These are phyloP conservation scores for Tephrocybe sp. DNA, from an alignment of 768 basidiomycete species.

Conservation along the genomic window DNA sequence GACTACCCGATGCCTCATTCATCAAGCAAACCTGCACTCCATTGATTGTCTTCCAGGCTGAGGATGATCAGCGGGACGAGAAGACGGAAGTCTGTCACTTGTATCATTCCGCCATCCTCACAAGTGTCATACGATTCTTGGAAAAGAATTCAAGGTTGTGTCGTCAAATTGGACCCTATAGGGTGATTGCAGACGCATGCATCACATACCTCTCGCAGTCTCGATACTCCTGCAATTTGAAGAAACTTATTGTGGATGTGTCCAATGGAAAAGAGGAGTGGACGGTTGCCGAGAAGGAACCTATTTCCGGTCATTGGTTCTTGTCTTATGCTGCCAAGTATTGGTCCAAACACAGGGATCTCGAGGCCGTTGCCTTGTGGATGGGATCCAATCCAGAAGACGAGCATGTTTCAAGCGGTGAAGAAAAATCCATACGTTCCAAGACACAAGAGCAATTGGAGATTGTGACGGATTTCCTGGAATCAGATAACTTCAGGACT, in stretches of 20 bases:
- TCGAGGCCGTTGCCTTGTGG: neutral
- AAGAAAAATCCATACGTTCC: neutral
- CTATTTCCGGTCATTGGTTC: slow-evolving; percentile 2
- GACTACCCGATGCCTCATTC: neutral
- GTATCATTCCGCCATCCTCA: neutral
- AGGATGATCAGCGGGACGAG: neutral
- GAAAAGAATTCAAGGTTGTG: neutral
- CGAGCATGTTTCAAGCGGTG: neutral
- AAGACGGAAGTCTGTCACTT: slow-evolving; percentile 2
- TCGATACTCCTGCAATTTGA: neutral
- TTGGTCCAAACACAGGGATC: neutral
- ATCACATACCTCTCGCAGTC: neutral
- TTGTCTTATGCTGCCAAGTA: slow-evolving; percentile 3
- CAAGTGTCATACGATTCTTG: neutral
- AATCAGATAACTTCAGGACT: neutral
- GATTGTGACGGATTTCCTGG: neutral
- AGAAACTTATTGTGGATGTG: neutral
- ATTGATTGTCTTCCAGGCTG: neutral
- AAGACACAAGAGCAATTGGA: neutral
- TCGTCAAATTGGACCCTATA: too few species aligned
- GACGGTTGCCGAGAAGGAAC: neutral
- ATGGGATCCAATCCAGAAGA: neutral
- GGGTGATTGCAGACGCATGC: slow-evolving; percentile 1
- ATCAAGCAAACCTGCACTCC: slow-evolving; percentile 1
- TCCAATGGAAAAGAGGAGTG: slow-evolving; percentile 2